A percentile compares a stretch with the other conserved stretches of the same genome.
Evolutionary conservation across 495 filamentous ascomycete species (phyloP).

Genomic region (Pyrenopolyporus hunteri): DNA sequence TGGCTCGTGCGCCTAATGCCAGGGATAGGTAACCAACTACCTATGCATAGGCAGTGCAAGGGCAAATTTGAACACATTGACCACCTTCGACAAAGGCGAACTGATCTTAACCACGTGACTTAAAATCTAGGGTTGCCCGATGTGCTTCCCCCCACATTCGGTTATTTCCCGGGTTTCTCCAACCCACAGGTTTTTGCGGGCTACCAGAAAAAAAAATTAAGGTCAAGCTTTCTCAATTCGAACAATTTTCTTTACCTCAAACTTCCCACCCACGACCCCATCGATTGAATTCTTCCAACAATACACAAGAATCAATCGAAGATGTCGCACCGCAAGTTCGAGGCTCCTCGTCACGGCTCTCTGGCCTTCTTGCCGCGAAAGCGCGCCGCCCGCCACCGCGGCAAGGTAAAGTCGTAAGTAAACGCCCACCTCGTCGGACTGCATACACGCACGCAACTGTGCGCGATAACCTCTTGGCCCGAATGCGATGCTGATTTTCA

Average conservation of each 20-base stretch:
- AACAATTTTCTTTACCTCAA: constrained; percentile 31
- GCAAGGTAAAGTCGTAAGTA: constrained; percentile 96
- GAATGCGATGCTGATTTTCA: constrained; percentile 20
- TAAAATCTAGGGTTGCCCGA: constrained; percentile 27
- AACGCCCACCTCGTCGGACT: constrained; percentile 12
- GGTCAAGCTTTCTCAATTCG: constrained; percentile 26
- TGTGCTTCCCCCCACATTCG: constrained; percentile 24
- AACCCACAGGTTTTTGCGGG: constrained; percentile 34
- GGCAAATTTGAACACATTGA: too few relatives aligned
- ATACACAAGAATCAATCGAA: constrained; percentile 45
- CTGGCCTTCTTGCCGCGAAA: constrained; percentile 97
- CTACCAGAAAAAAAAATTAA: constrained; percentile 29
- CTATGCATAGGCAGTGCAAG: too few relatives aligned
- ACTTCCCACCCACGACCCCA: constrained; percentile 23
- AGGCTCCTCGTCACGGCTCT: constrained; percentile 96
- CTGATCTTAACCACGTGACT: constrained; percentile 6
- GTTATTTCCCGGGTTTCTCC: constrained; percentile 39
- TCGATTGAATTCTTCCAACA: constrained; percentile 43
- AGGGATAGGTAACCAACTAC: too few relatives aligned
- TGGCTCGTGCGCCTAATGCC: too few relatives aligned
- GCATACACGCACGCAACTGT: not conserved
- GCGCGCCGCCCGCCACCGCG: constrained; percentile 93
- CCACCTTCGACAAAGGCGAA: too few relatives aligned
- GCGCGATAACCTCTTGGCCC: not conserved
- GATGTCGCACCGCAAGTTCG: constrained; percentile 80